Evolutionary conservation across 768 basidiomycete genomes (phyloP), one percentile per base, ranked within the genome.

Genomic region (Xerocomus brunneocitrinus): DNA sequence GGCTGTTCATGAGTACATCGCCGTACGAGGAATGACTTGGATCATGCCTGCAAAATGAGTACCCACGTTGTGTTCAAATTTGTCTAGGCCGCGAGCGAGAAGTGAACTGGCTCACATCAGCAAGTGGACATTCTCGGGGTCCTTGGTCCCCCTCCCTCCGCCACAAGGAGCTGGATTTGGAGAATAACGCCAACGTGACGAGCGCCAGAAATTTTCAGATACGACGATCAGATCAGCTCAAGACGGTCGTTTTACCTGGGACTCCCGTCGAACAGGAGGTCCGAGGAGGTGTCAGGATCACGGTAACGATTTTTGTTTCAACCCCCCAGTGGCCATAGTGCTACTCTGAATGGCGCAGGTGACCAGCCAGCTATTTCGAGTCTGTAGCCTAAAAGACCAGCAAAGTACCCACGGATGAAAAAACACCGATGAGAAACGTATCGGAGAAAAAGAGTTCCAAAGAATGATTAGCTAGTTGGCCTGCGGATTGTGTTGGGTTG

Each of bases 401-500:
- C 12, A 7, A 30, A 40, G 46, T 34, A 27, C 55, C 47, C 47
- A 31, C 40, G 43, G 46, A 35, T 47, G 45, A 64, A 66, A 62
- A 60, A 58, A 56, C 6, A 19, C 46, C 55, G 54, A 56, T 69
- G 68, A 52, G 68, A 70, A 64, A 10, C 30, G 27, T 9, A 31
- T 52, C 55, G 50, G 58, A 41, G 48, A 48, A 55, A 62, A 43
- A 40, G 54, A 50, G 43, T 31, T 41, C 55, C 40, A 44, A 53
- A 49, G 53, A 39, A 22, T 28, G 35, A 46, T 28, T 28, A 32
- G 52, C 40, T 51, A 8, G 44, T 41, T 46, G 43, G 35, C 39
- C 51, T 60, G 60, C 65, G 62, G 67, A 30, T 49, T 47, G 58
- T 69, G 63, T 57, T 62, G 49, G 31, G 39, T 27, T 53, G 58